Percentiles rank a stretch among this genome's conserved stretches.
Evolutionary conservation across 768 basidiomycete species (phyloP).

Genomic region (Trametes cingulata): DNA sequence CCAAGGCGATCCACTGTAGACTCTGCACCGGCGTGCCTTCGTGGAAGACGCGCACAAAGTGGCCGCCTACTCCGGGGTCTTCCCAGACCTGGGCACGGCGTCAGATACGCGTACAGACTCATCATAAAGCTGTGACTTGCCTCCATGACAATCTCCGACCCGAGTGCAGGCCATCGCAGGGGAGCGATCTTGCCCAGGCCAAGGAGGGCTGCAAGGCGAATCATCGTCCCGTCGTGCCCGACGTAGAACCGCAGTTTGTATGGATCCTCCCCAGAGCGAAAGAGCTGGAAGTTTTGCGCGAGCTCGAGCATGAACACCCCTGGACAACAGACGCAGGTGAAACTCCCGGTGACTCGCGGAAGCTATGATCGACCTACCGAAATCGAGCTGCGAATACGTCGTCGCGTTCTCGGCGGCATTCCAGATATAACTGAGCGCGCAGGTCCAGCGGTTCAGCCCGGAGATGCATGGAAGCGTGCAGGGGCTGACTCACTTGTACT

Average conservation of each 20-base stretch:
- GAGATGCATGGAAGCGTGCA: not conserved
- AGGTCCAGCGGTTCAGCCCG: not conserved
- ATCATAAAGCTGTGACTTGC: constrained; percentile 23
- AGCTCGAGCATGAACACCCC: constrained; percentile 50
- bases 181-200: constrained; percentile 37
- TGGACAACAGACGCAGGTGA: constrained; percentile 18
- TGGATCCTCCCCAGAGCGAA: constrained; percentile 35
- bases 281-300: constrained; percentile 39
- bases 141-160: constrained; percentile 49
- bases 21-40: constrained; percentile 42
- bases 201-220: constrained; percentile 39
- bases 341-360: not conserved
- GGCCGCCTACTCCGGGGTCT: constrained; percentile 12
- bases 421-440: constrained; percentile 47
- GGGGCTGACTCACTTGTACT: constrained; percentile 38
- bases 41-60: constrained; percentile 45
- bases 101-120: not conserved
- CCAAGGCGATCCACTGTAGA: constrained; percentile 40
- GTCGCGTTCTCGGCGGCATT: constrained; percentile 46
- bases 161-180: constrained; percentile 50
- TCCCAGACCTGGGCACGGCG: constrained; percentile 41
- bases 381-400: constrained; percentile 45
- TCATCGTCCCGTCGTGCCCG: constrained; percentile 52
- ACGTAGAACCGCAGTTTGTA: constrained; percentile 44
- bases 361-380: constrained; percentile 32